These are phyloP conservation scores for Talaromyces proteolyticus DNA, from an alignment of 495 filamentous ascomycete species.

Conservation along the genomic window DNA sequence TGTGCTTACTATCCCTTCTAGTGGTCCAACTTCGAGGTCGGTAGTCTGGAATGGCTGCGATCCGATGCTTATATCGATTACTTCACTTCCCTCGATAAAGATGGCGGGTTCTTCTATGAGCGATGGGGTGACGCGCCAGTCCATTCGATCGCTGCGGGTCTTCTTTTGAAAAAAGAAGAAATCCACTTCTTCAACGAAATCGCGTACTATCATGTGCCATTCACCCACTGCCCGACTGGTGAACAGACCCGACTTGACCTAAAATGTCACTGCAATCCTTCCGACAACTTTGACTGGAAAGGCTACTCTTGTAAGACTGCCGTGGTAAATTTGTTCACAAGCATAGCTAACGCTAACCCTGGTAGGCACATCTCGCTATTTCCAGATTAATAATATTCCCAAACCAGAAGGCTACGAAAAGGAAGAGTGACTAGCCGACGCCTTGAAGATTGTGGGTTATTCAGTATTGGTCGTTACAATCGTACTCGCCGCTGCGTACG, in stretches of 20 bases:
- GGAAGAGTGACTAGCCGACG: constrained; percentile 45
- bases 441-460: constrained; percentile 14
- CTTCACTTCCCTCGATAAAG: constrained; percentile 74
- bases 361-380: constrained; percentile 74
- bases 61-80: constrained; percentile 75
- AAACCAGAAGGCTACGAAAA: constrained; percentile 81
- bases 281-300: constrained; percentile 98
- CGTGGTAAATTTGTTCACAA: neutral
- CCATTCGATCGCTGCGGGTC: constrained; percentile 85
- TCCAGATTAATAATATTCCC: constrained; percentile 68
- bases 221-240: constrained; percentile 92
- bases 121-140: constrained; percentile 98
- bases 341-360: neutral
- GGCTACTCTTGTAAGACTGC: constrained; percentile 87
- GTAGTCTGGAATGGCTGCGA: constrained; percentile 76
- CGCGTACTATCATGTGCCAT: constrained; percentile 97
- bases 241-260: constrained; percentile 74
- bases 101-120: constrained; percentile 98
- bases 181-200: constrained; percentile 99
- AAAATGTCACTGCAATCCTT: constrained; percentile 90
- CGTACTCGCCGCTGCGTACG: neutral
- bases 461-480: constrained; percentile 10
- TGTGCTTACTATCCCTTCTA: constrained; percentile 18
- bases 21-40: constrained; percentile 94
- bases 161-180: constrained; percentile 84